These are phyloP conservation scores for Plasmodium malariae DNA, from an alignment of 169 alveolate species.

Conservation along the genomic window DNA sequence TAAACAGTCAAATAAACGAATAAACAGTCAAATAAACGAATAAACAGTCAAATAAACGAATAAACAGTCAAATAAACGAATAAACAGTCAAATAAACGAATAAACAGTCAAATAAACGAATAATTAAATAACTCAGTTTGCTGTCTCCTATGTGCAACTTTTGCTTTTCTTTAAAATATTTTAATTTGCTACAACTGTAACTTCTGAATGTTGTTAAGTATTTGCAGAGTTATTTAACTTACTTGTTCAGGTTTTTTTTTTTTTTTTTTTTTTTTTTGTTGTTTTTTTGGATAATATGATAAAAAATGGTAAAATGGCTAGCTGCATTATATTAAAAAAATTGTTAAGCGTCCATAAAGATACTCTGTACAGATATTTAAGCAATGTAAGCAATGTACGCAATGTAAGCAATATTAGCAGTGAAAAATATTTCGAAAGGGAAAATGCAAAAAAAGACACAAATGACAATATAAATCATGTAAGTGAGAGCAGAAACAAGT, in stretches of 20 bases:
- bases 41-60: too few relatives aligned
- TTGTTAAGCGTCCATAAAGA: neutral
- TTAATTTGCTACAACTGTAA: too few relatives aligned
- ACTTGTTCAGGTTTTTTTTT: neutral
- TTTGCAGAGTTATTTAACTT: neutral
- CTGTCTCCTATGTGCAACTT: too few relatives aligned
- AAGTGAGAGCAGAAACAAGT: conserved; percentile 1
- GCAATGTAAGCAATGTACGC: too few relatives aligned
- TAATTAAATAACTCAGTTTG: too few relatives aligned
- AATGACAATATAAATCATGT: neutral
- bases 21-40: too few relatives aligned
- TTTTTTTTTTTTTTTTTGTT: conserved; percentile 40
- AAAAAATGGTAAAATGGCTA: conserved; percentile 57
- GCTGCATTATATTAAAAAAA: conserved; percentile 5
- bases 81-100: too few relatives aligned
- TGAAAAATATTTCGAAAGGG: neutral
- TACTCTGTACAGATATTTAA: neutral
- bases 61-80: too few relatives aligned
- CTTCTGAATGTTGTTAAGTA: too few relatives aligned
- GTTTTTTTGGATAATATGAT: conserved; percentile 32
- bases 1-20: neutral
- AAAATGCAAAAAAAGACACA: neutral
- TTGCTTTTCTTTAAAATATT: too few relatives aligned
- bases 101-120: too few relatives aligned
- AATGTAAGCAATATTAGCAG: neutral